Percentiles rank a stretch among this genome's conserved stretches.
These are phyloP conservation scores for Mycena sanguinolenta DNA, from an alignment of 768 basidiomycete genomes.

Conservation along the genomic window DNA sequence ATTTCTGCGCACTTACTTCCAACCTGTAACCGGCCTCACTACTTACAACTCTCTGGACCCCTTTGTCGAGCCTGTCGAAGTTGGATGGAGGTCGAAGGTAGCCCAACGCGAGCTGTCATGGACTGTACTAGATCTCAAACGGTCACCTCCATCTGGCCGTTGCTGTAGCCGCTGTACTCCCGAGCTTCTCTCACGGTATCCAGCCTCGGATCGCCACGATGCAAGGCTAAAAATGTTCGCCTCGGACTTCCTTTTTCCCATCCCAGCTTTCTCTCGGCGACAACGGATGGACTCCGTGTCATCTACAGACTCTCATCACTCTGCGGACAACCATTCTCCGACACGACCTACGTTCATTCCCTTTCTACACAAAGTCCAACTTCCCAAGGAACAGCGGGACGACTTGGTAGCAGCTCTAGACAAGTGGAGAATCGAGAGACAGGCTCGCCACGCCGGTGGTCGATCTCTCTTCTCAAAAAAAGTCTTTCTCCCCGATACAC, in stretches of 20 bases:
- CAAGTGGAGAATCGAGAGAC: too few relatives aligned
- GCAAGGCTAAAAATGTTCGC: too few relatives aligned
- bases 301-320: not conserved
- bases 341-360: slow-evolving; percentile 9
- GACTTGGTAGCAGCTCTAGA: slow-evolving; percentile 12
- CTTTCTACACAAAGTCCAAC: slow-evolving; percentile 5
- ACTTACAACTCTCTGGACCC: not conserved
- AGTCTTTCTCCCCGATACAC: slow-evolving; percentile 7
- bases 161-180: slow-evolving; percentile 20
- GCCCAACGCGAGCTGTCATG: slow-evolving; percentile 1
- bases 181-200: slow-evolving; percentile 9
- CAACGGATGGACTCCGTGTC: slow-evolving; percentile 21
- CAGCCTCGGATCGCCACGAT: too few relatives aligned
- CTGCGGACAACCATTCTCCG: not conserved
- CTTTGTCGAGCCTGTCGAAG: not conserved
- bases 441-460: too few relatives aligned
- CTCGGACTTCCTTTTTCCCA: too few relatives aligned
- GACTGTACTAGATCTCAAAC: slow-evolving; percentile 21
- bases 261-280: too few relatives aligned
- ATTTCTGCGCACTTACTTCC: too few relatives aligned
- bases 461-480: slow-evolving; percentile 14
- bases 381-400: slow-evolving; percentile 16
- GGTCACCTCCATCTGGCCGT: slow-evolving; percentile 15
- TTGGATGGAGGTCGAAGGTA: not conserved
- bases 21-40: too few relatives aligned